Percentiles rank a stretch among this genome's conserved stretches.
Evolutionary conservation across 23 red algal species (phyloP).

Genomic region (Agarophyton chilense): DNA sequence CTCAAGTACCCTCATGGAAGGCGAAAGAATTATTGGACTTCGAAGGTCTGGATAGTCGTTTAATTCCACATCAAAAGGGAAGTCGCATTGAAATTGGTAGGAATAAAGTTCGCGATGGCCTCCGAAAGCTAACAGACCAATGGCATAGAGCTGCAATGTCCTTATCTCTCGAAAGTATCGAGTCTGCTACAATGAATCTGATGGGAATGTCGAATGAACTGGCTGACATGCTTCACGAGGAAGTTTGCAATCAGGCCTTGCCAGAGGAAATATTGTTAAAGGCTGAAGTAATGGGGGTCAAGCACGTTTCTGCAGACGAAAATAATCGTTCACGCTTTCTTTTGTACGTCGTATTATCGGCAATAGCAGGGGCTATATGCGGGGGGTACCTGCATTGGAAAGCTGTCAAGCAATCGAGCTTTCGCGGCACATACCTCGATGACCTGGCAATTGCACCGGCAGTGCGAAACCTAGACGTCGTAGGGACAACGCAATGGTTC

Average conservation of each 20-base stretch:
- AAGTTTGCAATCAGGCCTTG: constrained; percentile 64
- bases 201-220: neutral
- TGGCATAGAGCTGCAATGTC: constrained; percentile 6
- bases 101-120: neutral
- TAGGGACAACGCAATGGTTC: constrained; percentile 37
- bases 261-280: constrained; percentile 57
- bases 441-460: constrained; percentile 29
- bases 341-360: neutral
- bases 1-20: constrained; percentile 28
- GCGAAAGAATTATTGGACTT: constrained; percentile 41
- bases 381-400: neutral
- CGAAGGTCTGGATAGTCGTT: constrained; percentile 35
- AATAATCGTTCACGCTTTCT: neutral
- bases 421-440: constrained; percentile 10
- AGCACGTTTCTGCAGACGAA: neutral
- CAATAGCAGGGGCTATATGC: neutral
- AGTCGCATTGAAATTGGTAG: constrained; percentile 32
- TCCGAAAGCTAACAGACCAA: neutral
- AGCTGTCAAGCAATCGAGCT: constrained; percentile 4
- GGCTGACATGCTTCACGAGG: constrained; percentile 43
- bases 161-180: constrained; percentile 14
- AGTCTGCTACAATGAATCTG: constrained; percentile 21
- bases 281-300: constrained; percentile 23
- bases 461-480: constrained; percentile 10
- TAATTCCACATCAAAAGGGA: constrained; percentile 60